Base-by-base conservation (phyloP, 345 rosid genomes). In the Eucalyptus curtisii region DNA sequence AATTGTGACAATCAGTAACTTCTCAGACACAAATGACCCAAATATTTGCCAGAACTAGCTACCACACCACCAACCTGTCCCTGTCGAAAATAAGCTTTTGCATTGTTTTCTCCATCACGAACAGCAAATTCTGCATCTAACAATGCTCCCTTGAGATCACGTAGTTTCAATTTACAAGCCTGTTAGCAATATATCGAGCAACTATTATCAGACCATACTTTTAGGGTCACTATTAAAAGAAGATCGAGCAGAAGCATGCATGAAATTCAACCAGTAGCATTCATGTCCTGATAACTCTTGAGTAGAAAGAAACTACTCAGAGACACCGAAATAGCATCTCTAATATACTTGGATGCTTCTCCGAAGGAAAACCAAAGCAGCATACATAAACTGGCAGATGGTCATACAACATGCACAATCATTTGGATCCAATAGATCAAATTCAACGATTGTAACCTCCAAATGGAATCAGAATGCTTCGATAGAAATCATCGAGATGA, bases 31-130 rank as follows among this genome's bases (percentile, higher is more conserved):
- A 30, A n/a, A 61, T 5, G 11, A 30, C 40, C 24, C 27, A 27
- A 37, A 33, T 37, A 79, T 49, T 52, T 89, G 87, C 37, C 15
- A 45, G 17, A 71, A 85, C 57, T 52, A 52, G 57, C 57, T 52
- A 52, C 47, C 85, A 86, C 16, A 55, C 86, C 52, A 80, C 94
- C 89, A 91, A 96, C 99, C 98, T 98, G 99, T 89, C 99, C 99
- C 91, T 95, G 99, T 45, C 99, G 98, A 92, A 96, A 98, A 90
- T 96, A 93, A 89, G 99, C 99, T 94, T 98, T 96, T 71, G 92
- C 98, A 92, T 94, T 96, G 92, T 95, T 92, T 49, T 96, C 97
- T 87, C 95, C 97, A 59, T 97, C 99, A 52, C 99, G 97, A 91
- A 97, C 94, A 22, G 99, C 99, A 91, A 96, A 95, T 55, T 97